phyloP scores from a whole-genome alignment of 176 grass and related monocot genomes.

The Urochloa ruziziensis region DNA sequence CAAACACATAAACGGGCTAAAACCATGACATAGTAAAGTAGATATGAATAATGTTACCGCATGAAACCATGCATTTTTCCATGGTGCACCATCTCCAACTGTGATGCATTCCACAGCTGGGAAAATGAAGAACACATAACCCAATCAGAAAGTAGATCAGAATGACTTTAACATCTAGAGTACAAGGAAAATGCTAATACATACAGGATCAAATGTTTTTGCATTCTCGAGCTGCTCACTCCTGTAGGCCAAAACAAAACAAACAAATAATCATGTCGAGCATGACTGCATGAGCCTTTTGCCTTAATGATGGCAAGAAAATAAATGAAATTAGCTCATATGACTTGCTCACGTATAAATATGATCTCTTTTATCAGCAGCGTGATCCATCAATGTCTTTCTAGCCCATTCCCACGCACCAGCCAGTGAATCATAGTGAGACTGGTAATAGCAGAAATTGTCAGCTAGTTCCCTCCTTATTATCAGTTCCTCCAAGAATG shows the following conservation, averaged over 20 bases:
- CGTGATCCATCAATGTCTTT: slow-evolving; percentile 76
- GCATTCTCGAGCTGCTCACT: slow-evolving; percentile 85
- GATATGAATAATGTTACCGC: slow-evolving; percentile 48
- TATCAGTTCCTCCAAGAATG: slow-evolving; percentile 94
- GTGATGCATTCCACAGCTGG: slow-evolving; percentile 98
- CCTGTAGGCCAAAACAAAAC: slow-evolving; percentile 45
- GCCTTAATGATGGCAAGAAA: background rate
- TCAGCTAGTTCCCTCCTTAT: slow-evolving; percentile 93
- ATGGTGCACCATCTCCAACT: slow-evolving; percentile 82
- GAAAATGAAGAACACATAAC: slow-evolving; percentile 3
- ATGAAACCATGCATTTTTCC: slow-evolving; percentile 99
- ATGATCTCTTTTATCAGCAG: slow-evolving; percentile 76
- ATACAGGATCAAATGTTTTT: slow-evolving; percentile 84
- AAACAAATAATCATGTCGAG: slow-evolving; percentile 5
- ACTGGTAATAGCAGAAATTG: slow-evolving; percentile 95
- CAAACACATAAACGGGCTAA: background rate
- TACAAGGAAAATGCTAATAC: slow-evolving; percentile 22
- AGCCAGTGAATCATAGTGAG: slow-evolving; percentile 74
- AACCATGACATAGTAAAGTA: slow-evolving; percentile 3
- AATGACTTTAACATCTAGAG: slow-evolving; percentile 25
- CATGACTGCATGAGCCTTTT: background rate
- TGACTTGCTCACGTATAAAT: slow-evolving; percentile 67
- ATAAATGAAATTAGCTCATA: background rate
- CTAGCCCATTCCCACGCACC: slow-evolving; percentile 94
- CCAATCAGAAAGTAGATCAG: background rate